A percentile compares a stretch with the other conserved stretches of the same genome.
Conservation (phyloP, 441 rosid species). For the Syzygium syzygioides region DNA sequence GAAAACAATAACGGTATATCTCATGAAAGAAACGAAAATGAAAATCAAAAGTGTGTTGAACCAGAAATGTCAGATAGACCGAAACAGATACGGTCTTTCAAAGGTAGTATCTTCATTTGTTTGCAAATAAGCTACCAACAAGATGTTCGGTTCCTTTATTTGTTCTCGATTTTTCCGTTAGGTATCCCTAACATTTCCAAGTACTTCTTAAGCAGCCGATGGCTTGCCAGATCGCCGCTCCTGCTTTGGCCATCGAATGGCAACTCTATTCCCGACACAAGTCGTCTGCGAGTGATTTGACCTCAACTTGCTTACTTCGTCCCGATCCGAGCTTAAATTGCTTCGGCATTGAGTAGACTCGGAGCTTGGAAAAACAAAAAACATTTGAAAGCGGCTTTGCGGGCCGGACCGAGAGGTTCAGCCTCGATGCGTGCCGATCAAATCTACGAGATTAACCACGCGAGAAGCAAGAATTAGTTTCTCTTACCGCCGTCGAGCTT, state of each 20-base stretch:
- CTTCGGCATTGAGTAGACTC: not conserved
- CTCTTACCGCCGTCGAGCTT: not conserved
- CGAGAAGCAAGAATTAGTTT: not conserved
- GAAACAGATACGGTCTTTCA: too few species aligned
- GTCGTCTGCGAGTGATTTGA: rapidly evolving
- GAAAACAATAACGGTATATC: too few species aligned
- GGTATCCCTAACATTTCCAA: not conserved
- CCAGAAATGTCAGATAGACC: too few species aligned
- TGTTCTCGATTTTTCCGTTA: too few species aligned
- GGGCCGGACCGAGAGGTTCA: not conserved
- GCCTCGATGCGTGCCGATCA: rapidly evolving
- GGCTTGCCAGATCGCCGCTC: rapidly evolving
- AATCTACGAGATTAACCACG: not conserved
- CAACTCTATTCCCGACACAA: rapidly evolving
- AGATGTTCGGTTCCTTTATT: too few species aligned
- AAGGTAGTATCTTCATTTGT: too few species aligned
- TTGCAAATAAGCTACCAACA: too few species aligned
- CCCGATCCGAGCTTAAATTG: not conserved
- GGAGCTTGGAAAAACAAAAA: rapidly evolving
- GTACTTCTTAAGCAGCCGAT: not conserved
- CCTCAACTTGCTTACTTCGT: rapidly evolving
- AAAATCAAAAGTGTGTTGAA: too few species aligned
- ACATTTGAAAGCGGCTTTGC: rapidly evolving
- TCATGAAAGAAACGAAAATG: too few species aligned
- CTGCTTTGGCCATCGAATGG: not conserved